Evolutionary conservation across 768 basidiomycete species (phyloP).

Genomic region (Roridomyces roridus): DNA sequence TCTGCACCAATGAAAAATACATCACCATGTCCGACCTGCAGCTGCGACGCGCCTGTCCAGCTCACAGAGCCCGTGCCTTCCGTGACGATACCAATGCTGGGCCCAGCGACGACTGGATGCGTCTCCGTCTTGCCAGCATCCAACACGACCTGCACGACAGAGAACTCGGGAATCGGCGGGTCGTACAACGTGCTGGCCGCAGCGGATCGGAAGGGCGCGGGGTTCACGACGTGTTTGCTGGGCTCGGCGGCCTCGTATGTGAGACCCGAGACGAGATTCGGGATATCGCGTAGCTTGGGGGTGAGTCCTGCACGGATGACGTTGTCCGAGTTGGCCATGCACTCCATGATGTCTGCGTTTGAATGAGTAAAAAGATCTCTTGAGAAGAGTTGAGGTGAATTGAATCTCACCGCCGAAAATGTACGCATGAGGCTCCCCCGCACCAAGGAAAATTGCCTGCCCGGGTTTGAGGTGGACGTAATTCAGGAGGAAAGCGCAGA

Average conservation of each 20-base stretch:
- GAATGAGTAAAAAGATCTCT: background rate
- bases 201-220: conserved; percentile 52
- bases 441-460: conserved; percentile 93
- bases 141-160: conserved; percentile 73
- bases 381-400: background rate
- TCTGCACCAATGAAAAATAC: conserved; percentile 86
- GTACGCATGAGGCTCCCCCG: conserved; percentile 97
- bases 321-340: conserved; percentile 99
- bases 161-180: conserved; percentile 94
- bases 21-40: conserved; percentile 65
- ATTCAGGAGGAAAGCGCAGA: conserved; percentile 91
- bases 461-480: conserved; percentile 80
- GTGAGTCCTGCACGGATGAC: conserved; percentile 98
- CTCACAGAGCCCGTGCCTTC: conserved; percentile 63
- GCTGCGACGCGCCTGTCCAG: conserved; percentile 48
- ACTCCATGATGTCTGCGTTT: conserved; percentile 91
- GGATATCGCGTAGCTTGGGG: conserved; percentile 93
- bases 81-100: conserved; percentile 84
- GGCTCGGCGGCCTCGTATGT: conserved; percentile 82
- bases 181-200: conserved; percentile 68
- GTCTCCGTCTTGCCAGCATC: conserved; percentile 48
- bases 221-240: conserved; percentile 71
- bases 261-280: conserved; percentile 84
- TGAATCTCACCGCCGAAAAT: conserved; percentile 80
- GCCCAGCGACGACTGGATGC: conserved; percentile 76